Conservation (phyloP, 345 rosid genomes). For the Corymbia maculata region DNA sequence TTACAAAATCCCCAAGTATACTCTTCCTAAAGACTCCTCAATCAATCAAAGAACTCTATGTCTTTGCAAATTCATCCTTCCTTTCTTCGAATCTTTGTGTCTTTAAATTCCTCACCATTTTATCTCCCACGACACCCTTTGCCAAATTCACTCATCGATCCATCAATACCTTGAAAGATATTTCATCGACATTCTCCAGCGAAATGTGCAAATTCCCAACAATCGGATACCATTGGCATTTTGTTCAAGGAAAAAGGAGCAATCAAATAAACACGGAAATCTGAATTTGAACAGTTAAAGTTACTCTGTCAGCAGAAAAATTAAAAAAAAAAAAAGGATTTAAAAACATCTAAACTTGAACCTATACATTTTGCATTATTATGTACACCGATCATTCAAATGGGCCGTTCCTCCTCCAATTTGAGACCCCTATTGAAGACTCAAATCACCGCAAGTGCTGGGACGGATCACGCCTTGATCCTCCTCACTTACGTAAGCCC, state of each 20-base stretch:
- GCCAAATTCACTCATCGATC: not conserved
- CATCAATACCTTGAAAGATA: not conserved
- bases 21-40: rapidly evolving
- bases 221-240: rapidly evolving
- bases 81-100: rapidly evolving
- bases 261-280: not conserved
- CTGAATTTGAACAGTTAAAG: not conserved
- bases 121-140: too few species aligned
- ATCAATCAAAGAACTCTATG: not conserved
- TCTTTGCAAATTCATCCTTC: rapidly evolving
- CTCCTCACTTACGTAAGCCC: constrained; percentile 36
- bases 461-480: not conserved
- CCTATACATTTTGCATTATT: not conserved
- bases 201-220: not conserved
- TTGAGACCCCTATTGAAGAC: not conserved
- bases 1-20: rapidly evolving
- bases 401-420: not conserved
- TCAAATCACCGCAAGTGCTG: not conserved
- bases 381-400: not conserved
- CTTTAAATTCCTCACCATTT: not conserved
- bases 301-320: not conserved
- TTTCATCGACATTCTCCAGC: rapidly evolving
- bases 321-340: rapidly evolving
- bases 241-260: not conserved
- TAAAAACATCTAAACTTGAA: not conserved